Evolutionary conservation across 768 basidiomycete genomes (phyloP), one percentile per base, ranked within the genome.

Genomic region (Lactarius deliciosus): DNA sequence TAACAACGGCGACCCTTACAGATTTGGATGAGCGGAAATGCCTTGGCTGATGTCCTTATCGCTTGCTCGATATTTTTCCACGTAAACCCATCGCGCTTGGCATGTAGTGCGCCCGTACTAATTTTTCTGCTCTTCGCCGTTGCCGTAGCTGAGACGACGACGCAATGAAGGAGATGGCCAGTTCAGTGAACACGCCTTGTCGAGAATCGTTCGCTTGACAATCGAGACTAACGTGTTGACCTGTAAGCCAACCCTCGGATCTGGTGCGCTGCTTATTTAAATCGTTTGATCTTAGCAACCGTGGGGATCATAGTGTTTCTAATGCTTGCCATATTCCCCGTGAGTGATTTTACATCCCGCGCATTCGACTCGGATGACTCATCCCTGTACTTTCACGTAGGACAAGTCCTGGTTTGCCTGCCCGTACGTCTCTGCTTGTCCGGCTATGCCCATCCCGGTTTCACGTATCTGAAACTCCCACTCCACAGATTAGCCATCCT

Each of bases 171-270:
- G 1, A 1, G 6, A 2, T 30, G 53, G 28, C 15, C 8, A 16
- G 32, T 50, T 50, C 20, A 11, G 36, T 25, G 25, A 62, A 0
- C 36, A 57, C 20, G 43, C 45, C 1, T 22, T 66, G 8, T 15
- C 30, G 8, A 62, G 2, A 34, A 25, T 66, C 28, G 16, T 63
- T 16, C n/a, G 61, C 32, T 58, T 66, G 61, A 66, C 56, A 0
- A 13, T 66, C 25, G 65, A 66, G 57, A 63, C 61, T 10, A 66
- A 66, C 25, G 18, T 65, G 0, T 63, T 73, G 68, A 30, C 70
- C 58, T 41, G 70, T 66, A 30, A 41, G 57, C 11, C 9, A 30
- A 30, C 15, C 5, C 28, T 34, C 28, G 13, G n/a, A 32, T 15
- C 55, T 28, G 15, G 32, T 25, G 13, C 22, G 13, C 6, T 25